Evolutionary conservation across 2,329 filamentous ascomycete genomes (phyloP).

Genomic region (Exophiala alcalophila): DNA sequence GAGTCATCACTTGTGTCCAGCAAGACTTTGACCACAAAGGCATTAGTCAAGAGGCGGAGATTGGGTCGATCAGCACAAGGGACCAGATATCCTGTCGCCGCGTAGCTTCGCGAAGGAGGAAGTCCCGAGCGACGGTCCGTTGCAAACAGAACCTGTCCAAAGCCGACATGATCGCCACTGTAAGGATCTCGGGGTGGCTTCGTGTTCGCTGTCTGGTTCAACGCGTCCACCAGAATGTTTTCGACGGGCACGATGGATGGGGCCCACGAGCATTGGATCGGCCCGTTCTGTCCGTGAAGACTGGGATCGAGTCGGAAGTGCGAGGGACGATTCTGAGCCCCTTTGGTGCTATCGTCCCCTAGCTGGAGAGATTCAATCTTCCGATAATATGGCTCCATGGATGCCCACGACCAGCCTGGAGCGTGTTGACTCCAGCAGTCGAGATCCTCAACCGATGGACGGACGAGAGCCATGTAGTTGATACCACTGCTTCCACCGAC

Average conservation of each 20-base stretch:
- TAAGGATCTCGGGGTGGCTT: conserved; percentile 19
- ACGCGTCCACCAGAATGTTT: conserved; percentile 5
- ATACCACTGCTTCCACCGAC: conserved; percentile 35
- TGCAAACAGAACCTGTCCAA: conserved; percentile 4
- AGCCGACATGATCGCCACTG: conserved; percentile 21
- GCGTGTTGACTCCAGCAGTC: conserved; percentile 33
- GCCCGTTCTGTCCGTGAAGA: conserved; percentile 24
- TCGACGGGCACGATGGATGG: conserved; percentile 8
- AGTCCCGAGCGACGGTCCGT: conserved; percentile 8
- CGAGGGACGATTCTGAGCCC: conserved; percentile 9
- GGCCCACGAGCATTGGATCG: conserved; percentile 27
- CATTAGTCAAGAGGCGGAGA: conserved; percentile 46
- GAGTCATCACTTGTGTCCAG: conserved; percentile 19
- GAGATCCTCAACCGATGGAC: conserved; percentile 31
- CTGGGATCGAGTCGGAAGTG: conserved; percentile 13
- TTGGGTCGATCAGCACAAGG: conserved; percentile 41
- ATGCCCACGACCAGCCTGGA: conserved; percentile 33
- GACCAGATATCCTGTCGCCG: conserved; percentile 39
- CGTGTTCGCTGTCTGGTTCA: conserved; percentile 18
- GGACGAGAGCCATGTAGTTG: conserved; percentile 32
- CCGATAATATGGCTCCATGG: conserved; percentile 29
- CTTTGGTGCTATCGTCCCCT: conserved; percentile 33
- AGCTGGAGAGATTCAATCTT: conserved; percentile 26
- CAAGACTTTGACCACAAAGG: conserved; percentile 39
- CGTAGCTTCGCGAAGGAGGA: conserved; percentile 38